These are phyloP conservation scores for Rhodotorula kratochvilovae DNA, from an alignment of 768 basidiomycete genomes.

Conservation along the genomic window DNA sequence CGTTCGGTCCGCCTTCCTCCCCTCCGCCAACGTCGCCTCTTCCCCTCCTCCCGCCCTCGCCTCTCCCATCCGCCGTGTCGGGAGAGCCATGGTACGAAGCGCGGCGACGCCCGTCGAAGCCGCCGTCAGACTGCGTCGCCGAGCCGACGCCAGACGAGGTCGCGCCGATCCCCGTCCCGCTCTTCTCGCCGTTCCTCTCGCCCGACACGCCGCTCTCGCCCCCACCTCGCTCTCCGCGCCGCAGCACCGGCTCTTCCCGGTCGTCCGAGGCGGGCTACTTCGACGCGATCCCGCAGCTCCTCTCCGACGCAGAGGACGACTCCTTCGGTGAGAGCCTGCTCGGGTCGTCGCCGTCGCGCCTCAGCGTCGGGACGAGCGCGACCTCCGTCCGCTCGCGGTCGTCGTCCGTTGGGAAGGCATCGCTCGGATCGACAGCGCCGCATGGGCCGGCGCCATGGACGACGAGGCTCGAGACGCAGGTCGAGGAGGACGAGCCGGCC, in stretches of 20 bases:
- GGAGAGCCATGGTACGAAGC: not conserved
- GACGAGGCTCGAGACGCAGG: not conserved
- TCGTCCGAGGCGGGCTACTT: not conserved
- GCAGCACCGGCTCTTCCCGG: not conserved
- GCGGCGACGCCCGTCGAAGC: not conserved
- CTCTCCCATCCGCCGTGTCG: not conserved
- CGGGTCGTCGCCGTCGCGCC: not conserved
- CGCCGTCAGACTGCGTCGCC: not conserved
- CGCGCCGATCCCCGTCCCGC: not conserved
- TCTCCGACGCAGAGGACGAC: not conserved
- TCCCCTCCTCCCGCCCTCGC: not conserved
- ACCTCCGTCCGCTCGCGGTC: not conserved
- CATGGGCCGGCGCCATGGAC: not conserved
- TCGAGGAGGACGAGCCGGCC: conserved; percentile 1
- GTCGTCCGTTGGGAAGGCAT: not conserved
- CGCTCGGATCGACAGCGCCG: not conserved
- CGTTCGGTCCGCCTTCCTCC: not conserved
- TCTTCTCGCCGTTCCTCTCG: not conserved
- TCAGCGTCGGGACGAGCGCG: not conserved
- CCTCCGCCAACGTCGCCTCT: not conserved
- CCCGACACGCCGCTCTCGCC: not conserved
- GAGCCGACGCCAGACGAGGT: conserved; percentile 7
- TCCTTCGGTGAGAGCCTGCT: not conserved
- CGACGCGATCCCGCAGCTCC: not conserved
- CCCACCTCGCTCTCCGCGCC: not conserved